Evolutionary conservation across 352 stramenopile species (phyloP).

Genomic region (Phytophthora hybrid): DNA sequence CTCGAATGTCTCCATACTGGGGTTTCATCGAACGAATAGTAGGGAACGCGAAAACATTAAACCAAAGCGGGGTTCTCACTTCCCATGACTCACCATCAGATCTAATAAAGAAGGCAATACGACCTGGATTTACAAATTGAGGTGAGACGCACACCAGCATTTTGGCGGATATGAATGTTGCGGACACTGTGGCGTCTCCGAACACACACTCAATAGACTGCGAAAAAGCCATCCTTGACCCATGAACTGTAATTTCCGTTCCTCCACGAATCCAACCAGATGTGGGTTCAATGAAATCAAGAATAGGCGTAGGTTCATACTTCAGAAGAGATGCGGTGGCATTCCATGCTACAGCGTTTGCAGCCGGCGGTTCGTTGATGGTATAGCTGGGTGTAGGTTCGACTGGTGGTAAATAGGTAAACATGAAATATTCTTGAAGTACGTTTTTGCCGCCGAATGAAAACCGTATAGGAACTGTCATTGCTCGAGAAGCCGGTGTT

Average conservation of each 20-base stretch:
- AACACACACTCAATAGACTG: conserved; percentile 46
- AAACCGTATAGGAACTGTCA: conserved; percentile 39
- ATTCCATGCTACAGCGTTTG: not conserved
- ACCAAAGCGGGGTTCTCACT: conserved; percentile 22
- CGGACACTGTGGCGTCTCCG: conserved; percentile 30
- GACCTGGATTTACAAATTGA: conserved; percentile 11
- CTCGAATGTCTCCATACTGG: conserved; percentile 28
- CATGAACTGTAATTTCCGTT: conserved; percentile 40
- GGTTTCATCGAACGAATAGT: conserved; percentile 33
- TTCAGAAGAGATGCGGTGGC: not conserved
- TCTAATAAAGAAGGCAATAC: conserved; percentile 25
- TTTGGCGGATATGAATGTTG: conserved; percentile 36
- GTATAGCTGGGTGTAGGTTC: not conserved
- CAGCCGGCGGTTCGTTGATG: not conserved
- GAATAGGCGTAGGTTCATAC: conserved; percentile 15
- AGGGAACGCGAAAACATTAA: conserved; percentile 32
- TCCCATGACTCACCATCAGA: conserved; percentile 25
- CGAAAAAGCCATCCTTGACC: conserved; percentile 33
- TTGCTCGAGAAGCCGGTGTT: conserved; percentile 37
- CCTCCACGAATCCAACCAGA: conserved; percentile 50
- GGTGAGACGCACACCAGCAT: conserved; percentile 45
- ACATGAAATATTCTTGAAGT: conserved; percentile 28
- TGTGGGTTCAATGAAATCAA: conserved; percentile 36
- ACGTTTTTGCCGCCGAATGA: conserved; percentile 35
- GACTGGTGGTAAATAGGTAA: conserved; percentile 29